These are phyloP conservation scores for Penicillium sp. DNA, from an alignment of 2,329 filamentous ascomycete species.

Conservation along the genomic window DNA sequence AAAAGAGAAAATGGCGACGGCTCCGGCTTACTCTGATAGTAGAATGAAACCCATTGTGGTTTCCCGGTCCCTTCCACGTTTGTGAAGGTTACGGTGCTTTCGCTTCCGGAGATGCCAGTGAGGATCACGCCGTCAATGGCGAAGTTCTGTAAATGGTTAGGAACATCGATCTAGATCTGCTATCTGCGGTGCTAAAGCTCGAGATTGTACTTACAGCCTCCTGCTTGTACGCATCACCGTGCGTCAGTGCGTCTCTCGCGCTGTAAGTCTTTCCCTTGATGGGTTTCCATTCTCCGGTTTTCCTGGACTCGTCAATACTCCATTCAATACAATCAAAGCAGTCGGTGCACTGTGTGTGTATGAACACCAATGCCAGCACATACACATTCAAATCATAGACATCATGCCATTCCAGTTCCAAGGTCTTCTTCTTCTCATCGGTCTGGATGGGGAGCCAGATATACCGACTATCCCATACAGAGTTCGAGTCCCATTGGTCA, in stretches of 20 bases:
- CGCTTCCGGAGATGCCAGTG: constrained; percentile 54
- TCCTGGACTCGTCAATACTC: constrained; percentile 13
- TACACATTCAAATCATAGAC: constrained; percentile 54
- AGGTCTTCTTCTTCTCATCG: constrained; percentile 51
- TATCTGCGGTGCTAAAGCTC: no score
- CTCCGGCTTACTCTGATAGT: constrained; percentile 47
- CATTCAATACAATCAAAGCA: no score
- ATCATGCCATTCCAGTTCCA: constrained; percentile 53
- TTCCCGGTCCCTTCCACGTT: constrained; percentile 49
- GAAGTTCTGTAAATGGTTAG: constrained; percentile 38
- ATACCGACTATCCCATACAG: constrained; percentile 55
- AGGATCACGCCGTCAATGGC: constrained; percentile 47
- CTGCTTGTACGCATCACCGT: constrained; percentile 52
- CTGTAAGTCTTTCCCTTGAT: constrained; percentile 50
- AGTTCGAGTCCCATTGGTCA: constrained; percentile 55
- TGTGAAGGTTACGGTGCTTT: constrained; percentile 52
- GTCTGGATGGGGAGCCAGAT: constrained; percentile 56
- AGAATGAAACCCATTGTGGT: constrained; percentile 57
- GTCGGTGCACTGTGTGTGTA: no score
- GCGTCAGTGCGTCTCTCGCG: constrained; percentile 45
- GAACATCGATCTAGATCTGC: neutral
- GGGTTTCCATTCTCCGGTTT: constrained; percentile 48
- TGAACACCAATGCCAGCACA: neutral
- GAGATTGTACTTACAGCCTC: constrained; percentile 41
- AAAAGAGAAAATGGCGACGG: neutral